Evolutionary conservation across 768 basidiomycete species (phyloP).

Genomic region (Guyanaporus albipodus): DNA sequence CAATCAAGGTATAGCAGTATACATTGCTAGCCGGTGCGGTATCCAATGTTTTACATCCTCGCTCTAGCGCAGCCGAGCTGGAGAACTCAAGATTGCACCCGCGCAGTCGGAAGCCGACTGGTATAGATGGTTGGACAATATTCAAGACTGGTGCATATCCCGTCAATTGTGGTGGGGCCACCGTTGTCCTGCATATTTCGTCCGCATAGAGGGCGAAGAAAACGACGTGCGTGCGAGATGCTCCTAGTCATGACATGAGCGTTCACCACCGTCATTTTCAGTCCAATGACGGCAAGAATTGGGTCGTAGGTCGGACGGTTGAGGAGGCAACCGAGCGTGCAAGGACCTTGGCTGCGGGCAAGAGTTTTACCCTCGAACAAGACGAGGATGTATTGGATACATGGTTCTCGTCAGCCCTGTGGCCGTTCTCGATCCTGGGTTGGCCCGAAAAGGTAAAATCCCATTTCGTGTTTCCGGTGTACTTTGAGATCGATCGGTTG

Average conservation of each 20-base stretch:
- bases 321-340: slow-evolving; percentile 80
- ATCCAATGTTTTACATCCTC: neutral
- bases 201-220: slow-evolving; percentile 72
- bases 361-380: slow-evolving; percentile 74
- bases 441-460: slow-evolving; percentile 87
- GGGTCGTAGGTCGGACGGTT: slow-evolving; percentile 83
- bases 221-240: slow-evolving; percentile 51
- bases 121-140: slow-evolving; percentile 92
- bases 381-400: slow-evolving; percentile 98
- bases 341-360: slow-evolving; percentile 60
- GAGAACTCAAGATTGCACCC: slow-evolving; percentile 80
- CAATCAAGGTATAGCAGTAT: slow-evolving; percentile 59
- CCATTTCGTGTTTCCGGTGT: neutral
- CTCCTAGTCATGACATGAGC: neutral
- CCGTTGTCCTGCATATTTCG: slow-evolving; percentile 91
- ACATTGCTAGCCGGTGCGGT: neutral
- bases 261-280: slow-evolving; percentile 23
- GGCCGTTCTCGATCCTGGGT: slow-evolving; percentile 97
- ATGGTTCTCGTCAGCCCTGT: slow-evolving; percentile 97
- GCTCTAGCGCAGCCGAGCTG: slow-evolving; percentile 76
- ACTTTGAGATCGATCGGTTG: slow-evolving; percentile 1
- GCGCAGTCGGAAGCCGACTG: slow-evolving; percentile 89
- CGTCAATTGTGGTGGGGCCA: slow-evolving; percentile 99
- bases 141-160: slow-evolving; percentile 99
- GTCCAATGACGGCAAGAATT: slow-evolving; percentile 69